phyloP scores from a whole-genome alignment of 768 basidiomycete genomes.

The Strobilomyces confusus region DNA sequence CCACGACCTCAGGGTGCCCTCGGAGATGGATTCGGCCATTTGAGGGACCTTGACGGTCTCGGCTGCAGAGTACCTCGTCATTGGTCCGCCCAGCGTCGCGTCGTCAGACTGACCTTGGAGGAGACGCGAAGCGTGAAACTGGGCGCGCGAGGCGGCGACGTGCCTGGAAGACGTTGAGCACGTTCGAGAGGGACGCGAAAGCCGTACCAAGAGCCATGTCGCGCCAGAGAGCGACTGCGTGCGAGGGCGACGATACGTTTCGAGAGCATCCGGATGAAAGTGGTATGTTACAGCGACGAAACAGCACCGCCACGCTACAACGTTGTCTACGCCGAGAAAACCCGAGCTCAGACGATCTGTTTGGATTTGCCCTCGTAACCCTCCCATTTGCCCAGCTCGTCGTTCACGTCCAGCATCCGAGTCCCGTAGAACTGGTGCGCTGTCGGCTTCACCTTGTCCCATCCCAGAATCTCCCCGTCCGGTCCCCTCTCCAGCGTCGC shows the following conservation, averaged over 20 bases:
- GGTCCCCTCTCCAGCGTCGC: slow-evolving; percentile 50
- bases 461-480: slow-evolving; percentile 45
- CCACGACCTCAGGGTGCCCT: slow-evolving; percentile 95
- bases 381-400: slow-evolving; percentile 59
- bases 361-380: slow-evolving; percentile 55
- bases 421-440: slow-evolving; percentile 64
- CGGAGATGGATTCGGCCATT: slow-evolving; percentile 98
- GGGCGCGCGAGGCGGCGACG: slow-evolving; percentile 43
- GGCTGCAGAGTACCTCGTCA: slow-evolving; percentile 38
- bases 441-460: slow-evolving; percentile 57
- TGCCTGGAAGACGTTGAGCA: too few species aligned
- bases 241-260: slow-evolving; percentile 65
- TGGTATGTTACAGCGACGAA: neutral
- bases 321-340: slow-evolving; percentile 11
- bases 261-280: slow-evolving; percentile 53
- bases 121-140: slow-evolving; percentile 68
- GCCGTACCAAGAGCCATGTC: slow-evolving; percentile 51
- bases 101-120: slow-evolving; percentile 53
- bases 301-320: slow-evolving; percentile 21
- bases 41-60: slow-evolving; percentile 94
- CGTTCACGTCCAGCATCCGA: slow-evolving; percentile 51
- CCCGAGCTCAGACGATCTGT: slow-evolving; percentile 21
- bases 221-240: slow-evolving; percentile 50
- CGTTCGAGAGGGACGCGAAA: too few species aligned
- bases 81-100: slow-evolving; percentile 10